These are phyloP conservation scores for Hymenoscyphus salicellus DNA, from an alignment of 2,329 filamentous ascomycete species.

Conservation along the genomic window DNA sequence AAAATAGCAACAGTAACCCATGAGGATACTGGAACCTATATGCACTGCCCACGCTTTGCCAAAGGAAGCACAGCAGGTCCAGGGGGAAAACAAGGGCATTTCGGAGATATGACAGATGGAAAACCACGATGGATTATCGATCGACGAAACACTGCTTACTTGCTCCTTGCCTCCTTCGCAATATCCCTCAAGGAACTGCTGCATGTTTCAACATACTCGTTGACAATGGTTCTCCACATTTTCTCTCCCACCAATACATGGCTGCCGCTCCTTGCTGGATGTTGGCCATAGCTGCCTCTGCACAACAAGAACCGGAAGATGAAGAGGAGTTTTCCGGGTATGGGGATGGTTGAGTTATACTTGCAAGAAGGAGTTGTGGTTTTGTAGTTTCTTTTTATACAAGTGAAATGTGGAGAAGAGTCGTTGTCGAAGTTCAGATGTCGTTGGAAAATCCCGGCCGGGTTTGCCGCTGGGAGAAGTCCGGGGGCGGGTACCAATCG, in stretches of 20 bases:
- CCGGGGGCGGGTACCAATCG: background rate
- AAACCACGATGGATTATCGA: background rate
- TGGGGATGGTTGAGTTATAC: background rate
- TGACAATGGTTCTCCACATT: background rate
- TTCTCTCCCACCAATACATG: background rate
- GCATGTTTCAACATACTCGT: conserved; percentile 2
- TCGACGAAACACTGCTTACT: background rate
- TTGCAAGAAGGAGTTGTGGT: background rate
- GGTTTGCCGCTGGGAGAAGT: background rate
- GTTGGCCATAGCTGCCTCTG: background rate
- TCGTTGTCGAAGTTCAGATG: background rate
- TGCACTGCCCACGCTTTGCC: background rate
- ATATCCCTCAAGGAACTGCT: background rate
- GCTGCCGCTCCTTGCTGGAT: background rate
- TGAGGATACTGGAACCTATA: background rate
- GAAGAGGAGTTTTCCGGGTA: background rate
- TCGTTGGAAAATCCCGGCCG: background rate
- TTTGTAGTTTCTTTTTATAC: background rate
- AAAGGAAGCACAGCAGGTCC: background rate
- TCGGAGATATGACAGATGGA: background rate
- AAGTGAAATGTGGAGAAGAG: conserved; percentile 2
- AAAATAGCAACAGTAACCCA: background rate
- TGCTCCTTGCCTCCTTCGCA: background rate
- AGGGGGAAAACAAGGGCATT: background rate
- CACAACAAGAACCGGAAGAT: background rate